Base-by-base conservation (phyloP, 352 stramenopile species). In the Phytophthora pistaciae region DNA sequence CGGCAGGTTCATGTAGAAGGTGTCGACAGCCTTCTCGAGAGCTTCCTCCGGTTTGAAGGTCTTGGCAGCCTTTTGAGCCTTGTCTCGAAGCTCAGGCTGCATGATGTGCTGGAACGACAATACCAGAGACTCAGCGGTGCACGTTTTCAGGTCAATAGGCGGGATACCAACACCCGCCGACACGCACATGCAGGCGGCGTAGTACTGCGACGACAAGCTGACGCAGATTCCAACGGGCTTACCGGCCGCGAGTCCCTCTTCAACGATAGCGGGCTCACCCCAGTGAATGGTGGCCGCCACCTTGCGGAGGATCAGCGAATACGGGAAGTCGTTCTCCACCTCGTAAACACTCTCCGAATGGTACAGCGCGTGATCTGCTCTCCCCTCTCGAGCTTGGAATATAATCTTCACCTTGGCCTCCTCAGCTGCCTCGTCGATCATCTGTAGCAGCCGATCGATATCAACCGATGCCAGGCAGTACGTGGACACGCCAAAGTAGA, bases 181-280 rank as follows among this genome's bases (percentile, higher is more conserved):
- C 55, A 86, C 73, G 11, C 92, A 85, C 63, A 92, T 91, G 29
- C 89, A 81, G 11, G 89, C 90, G 72, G 91, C 95, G 71, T 97
- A 97, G 56, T 84, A 89, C 59, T 98, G 93, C 54, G 97, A 89
- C 13, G 85, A 92, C 72, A 98, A 91, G 64, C 92, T 97, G 3
- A 93, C 92, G 60, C 88, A 96, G 10, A 98, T 80, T 49, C 96
- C 86, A n/a, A 91, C 96, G 2, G 93, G 92, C 31, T 97, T 90
- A 13, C 86, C 91, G 48, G 87, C 84, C 29, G 88, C 70, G 5
- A 98, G 77, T 1, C 90, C 92, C 23, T 93, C 91, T 20, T 90
- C 88, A 10, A 90, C 89, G 27, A 92, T 98, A 36, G 88, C 90
- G 25, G 91, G 90, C 13, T 82, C 79, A 3, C 79, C 79, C 63